Percentiles rank a stretch among this genome's conserved stretches.
These are phyloP conservation scores for Colletotrichum sp. DNA, from an alignment of 2,329 filamentous ascomycete species.

Conservation along the genomic window DNA sequence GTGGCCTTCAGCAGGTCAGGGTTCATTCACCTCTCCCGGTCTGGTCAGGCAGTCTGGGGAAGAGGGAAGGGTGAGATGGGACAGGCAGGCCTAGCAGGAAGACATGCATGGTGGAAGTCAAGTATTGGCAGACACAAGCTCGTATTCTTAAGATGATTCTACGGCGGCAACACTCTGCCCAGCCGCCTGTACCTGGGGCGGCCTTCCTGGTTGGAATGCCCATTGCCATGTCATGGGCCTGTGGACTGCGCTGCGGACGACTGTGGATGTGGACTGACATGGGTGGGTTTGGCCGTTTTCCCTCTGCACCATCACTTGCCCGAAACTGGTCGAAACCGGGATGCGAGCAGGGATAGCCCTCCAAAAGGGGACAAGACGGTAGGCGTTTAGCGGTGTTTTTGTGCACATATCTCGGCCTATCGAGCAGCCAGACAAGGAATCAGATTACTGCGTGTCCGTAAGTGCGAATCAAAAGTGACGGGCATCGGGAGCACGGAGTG, in stretches of 20 bases:
- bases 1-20: not conserved
- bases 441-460: not conserved
- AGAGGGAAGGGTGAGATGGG: not conserved
- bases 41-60: constrained; percentile 1
- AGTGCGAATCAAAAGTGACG: not conserved
- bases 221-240: constrained; percentile 15
- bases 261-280: constrained; percentile 6
- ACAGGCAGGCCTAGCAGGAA: not conserved
- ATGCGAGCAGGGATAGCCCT: constrained; percentile 1
- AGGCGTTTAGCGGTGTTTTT: not conserved
- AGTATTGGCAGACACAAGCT: not conserved
- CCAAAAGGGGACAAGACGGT: constrained; percentile 3
- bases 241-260: not conserved
- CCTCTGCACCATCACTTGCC: constrained; percentile 6
- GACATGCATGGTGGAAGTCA: not conserved
- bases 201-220: not conserved
- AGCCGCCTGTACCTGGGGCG: not conserved
- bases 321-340: constrained; percentile 17
- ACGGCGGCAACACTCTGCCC: constrained; percentile 1
- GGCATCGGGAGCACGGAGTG: not conserved
- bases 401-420: not conserved
- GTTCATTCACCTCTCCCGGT: not conserved
- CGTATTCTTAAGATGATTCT: constrained; percentile 20
- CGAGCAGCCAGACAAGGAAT: not conserved
- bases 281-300: not conserved